These are phyloP conservation scores for Botrytis fragariae DNA, from an alignment of 2,329 filamentous ascomycete genomes.

Conservation along the genomic window DNA sequence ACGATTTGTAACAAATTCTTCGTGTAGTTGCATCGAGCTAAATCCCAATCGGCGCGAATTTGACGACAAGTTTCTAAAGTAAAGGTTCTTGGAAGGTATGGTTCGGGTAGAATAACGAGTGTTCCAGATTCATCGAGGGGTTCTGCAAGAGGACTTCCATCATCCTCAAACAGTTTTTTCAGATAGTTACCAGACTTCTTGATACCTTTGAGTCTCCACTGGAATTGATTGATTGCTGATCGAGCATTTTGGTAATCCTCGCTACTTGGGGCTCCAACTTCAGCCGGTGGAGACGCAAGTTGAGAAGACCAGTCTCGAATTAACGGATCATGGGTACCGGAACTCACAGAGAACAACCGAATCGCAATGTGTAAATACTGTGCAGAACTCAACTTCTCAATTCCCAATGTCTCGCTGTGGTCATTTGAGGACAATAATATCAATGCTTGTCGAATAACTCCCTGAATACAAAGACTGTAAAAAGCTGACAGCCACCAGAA, in stretches of 20 bases:
- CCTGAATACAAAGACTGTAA: conserved; percentile 28
- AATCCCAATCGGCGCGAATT: conserved; percentile 14
- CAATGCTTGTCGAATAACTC: conserved; percentile 21
- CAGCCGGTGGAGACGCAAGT: not conserved
- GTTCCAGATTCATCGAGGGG: not conserved
- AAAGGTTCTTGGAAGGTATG: not conserved
- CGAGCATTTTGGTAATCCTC: conserved; percentile 16
- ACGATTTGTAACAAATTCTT: not conserved
- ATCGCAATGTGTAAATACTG: conserved; percentile 23
- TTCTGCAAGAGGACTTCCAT: not conserved
- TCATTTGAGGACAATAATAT: not conserved
- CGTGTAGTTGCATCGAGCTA: not conserved
- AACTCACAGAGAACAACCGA: conserved; percentile 24
- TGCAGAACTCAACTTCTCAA: not conserved
- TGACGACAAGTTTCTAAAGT: not conserved
- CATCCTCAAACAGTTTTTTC: conserved; percentile 17
- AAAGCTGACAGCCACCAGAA: conserved; percentile 27
- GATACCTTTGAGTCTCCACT: conserved; percentile 4
- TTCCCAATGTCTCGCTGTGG: not conserved
- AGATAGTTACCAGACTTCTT: conserved; percentile 11
- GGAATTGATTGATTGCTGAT: not conserved
- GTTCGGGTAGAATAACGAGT: not conserved
- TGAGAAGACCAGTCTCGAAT: conserved; percentile 12
- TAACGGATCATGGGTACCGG: conserved; percentile 20
- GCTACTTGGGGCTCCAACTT: not conserved